These are phyloP conservation scores for Solanum appendiculatum DNA, from an alignment of 257 asterid species.

Conservation along the genomic window DNA sequence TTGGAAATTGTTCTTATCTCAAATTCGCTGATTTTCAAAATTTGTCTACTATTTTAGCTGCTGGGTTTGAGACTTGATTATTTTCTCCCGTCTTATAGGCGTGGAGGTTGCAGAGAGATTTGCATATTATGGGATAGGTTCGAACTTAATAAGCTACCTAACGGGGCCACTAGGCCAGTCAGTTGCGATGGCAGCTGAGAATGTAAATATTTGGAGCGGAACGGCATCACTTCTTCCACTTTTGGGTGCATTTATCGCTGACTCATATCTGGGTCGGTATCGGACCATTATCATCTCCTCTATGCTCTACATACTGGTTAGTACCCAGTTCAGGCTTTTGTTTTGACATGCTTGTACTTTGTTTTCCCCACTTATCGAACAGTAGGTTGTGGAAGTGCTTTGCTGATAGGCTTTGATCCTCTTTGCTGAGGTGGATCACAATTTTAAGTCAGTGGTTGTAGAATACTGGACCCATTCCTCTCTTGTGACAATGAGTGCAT, in stretches of 20 bases:
- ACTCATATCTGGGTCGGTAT: conserved; percentile 30
- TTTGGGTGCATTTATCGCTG: conserved; percentile 33
- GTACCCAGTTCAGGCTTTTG: neutral
- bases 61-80: neutral
- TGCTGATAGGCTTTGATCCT: neutral
- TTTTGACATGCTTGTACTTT: neutral
- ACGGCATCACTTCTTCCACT: conserved; percentile 25
- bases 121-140: conserved; percentile 24
- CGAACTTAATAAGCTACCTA: conserved; percentile 28
- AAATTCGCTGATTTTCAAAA: neutral
- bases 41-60: too few relatives aligned
- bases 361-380: neutral
- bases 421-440: neutral
- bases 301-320: conserved; percentile 26
- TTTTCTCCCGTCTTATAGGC: conserved; percentile 1
- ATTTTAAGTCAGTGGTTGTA: neutral
- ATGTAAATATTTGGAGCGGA: conserved; percentile 31
- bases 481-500: neutral
- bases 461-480: neutral
- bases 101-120: conserved; percentile 37
- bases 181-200: conserved; percentile 27
- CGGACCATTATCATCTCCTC: conserved; percentile 27
- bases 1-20: neutral
- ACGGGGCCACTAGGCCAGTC: conserved; percentile 39
- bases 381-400: neutral